phyloP scores from a whole-genome alignment of 108 stramenopile genomes.

The Nitzschia putrida region DNA sequence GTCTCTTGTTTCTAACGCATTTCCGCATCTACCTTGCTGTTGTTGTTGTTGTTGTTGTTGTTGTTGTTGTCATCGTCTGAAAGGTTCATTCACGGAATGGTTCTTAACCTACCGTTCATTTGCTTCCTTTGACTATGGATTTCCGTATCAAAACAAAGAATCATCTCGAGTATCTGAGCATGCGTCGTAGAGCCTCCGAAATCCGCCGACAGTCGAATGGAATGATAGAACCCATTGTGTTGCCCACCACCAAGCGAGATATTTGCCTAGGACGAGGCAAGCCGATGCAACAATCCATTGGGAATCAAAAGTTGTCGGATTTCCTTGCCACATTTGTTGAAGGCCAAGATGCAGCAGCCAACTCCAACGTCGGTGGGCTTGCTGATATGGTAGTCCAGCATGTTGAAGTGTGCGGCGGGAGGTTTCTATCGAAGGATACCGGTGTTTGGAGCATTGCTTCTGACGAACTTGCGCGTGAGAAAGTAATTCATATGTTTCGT shows the following conservation, averaged over 20 bases:
- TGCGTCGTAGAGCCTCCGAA: background rate
- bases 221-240: too few relatives aligned
- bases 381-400: constrained; percentile 6
- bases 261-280: constrained; percentile 29
- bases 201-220: background rate
- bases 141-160: constrained; percentile 24
- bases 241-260: constrained; percentile 15
- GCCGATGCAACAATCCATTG: constrained; percentile 22
- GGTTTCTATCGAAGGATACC: constrained; percentile 16
- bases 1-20: background rate
- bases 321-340: constrained; percentile 12
- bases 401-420: background rate
- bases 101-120: constrained; percentile 12
- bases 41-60: too few relatives aligned
- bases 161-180: constrained; percentile 22
- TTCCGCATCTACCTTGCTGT: too few relatives aligned
- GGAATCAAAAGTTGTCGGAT: constrained; percentile 13
- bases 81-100: constrained; percentile 31
- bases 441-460: constrained; percentile 18
- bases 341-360: constrained; percentile 5
- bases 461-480: constrained; percentile 12
- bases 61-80: background rate
- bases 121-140: constrained; percentile 20
- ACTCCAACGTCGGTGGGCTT: constrained; percentile 10
- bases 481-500: constrained; percentile 26